Base-by-base conservation (phyloP, 2,329 filamentous ascomycete genomes). In the Knoxdaviesia proteae region DNA sequence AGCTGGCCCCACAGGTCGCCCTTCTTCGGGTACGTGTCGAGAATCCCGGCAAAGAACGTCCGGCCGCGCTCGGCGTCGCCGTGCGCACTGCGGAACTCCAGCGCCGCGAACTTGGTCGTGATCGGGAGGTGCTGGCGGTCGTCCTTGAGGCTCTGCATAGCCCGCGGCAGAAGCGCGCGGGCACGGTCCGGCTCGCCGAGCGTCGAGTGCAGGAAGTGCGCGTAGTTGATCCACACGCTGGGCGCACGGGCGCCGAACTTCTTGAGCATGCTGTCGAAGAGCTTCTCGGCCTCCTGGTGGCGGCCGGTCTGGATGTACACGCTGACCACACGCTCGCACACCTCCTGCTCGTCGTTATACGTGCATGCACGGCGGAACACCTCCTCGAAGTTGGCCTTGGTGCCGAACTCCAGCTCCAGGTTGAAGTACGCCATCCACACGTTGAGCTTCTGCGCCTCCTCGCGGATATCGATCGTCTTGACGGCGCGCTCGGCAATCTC, bases 361-460 rank as follows among this genome's bases (percentile, higher is more conserved):
- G 92, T 81, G 58, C 84, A 93, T 1, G 90, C 88, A 43, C 84
- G 77, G 64, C 83, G 87, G 67, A 98, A 96, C 6, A 86, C 76
- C 32, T 83, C 77, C 11, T 94, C 83, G 2, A 93, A 67, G 1
- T 73, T 78, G 46, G 90, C 82, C 45, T 90, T 80, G 49, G 71
- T 83, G 47, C 84, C 84, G 55, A 92, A 94, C 6, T 80, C 78
- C 49, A 90, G 86, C 61, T 98, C 90, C 51, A 98, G 65, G 63
- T 98, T 96, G 52, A 98, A 74, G 56, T 88, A 75, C 0, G 87
- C 90, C 46, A 92, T 78, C 92, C 90, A 98, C 42, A 94, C 75
- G 57, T 94, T 93, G 51, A 93, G 66, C 62, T 94, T 94, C 61
- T 94, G 90, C 3, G 78, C 76, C 56, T 94, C 82, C 56, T 94